phyloP scores from a whole-genome alignment of 176 grass and related monocot species.

The Carex littledalei region DNA sequence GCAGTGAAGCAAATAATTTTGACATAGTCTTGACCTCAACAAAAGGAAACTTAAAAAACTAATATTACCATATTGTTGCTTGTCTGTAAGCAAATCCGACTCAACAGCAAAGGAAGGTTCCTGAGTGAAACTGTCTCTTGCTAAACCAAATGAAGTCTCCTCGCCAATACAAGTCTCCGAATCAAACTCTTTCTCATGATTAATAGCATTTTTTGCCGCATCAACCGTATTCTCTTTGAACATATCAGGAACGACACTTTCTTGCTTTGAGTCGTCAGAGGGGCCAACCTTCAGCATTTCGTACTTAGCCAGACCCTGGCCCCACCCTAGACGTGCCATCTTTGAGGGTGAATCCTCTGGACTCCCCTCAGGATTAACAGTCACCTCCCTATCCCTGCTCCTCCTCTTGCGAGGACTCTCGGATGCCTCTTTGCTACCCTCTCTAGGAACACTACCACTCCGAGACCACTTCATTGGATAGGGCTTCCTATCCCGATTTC shows the following conservation, averaged over 20 bases:
- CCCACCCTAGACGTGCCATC: constrained; percentile 91
- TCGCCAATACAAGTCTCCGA: not conserved
- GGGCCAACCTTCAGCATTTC: constrained; percentile 84
- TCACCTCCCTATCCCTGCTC: constrained; percentile 21
- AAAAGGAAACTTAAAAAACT: not conserved
- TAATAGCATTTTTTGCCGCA: not conserved
- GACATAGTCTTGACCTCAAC: not conserved
- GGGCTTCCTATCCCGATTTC: constrained; percentile 53
- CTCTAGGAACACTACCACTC: constrained; percentile 13
- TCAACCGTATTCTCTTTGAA: constrained; percentile 16
- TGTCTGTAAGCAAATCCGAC: constrained; percentile 1
- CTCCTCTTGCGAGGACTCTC: constrained; percentile 20
- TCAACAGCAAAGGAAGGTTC: not conserved
- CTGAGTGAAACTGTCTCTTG: constrained; percentile 15
- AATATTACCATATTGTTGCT: constrained; percentile 11
- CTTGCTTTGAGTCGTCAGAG: constrained; percentile 21
- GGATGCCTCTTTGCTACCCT: constrained; percentile 19
- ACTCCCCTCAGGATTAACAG: constrained; percentile 15
- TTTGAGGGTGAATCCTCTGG: constrained; percentile 51
- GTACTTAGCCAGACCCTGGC: constrained; percentile 93
- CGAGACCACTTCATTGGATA: constrained; percentile 40
- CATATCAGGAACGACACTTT: constrained; percentile 21
- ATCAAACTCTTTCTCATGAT: not conserved
- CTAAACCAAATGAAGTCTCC: not conserved
- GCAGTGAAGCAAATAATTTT: not conserved